Evolutionary conservation across 1,284 basidiomycete species (phyloP), one percentile per base, ranked within the genome.

Genomic region (Rhodotorula sp.): DNA sequence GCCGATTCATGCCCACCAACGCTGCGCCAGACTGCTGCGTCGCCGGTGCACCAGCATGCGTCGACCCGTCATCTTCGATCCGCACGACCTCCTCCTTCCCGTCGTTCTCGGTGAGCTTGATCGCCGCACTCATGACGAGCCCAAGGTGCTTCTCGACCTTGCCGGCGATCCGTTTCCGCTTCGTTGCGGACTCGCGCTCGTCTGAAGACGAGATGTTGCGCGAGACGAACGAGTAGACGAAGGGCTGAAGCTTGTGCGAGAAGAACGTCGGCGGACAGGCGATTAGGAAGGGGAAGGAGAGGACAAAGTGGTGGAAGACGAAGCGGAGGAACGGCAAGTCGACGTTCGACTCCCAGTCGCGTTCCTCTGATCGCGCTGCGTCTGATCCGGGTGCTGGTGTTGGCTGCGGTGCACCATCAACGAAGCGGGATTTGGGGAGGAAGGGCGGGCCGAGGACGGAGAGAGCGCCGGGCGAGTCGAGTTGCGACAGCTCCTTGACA

Each of bases 221-320:
- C 1, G 89, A 84, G 20, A 96, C 83, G 74, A 93, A 85, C 46
- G 89, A 90, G 30, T 87, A 87, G 65, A 93, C 84, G 80, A 96
- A 96, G 0, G 94, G 93, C 81, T 96, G 94, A 1, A 97, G 85
- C 80, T 97, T 97, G 72, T 88, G 87, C 1, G 89, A 87, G 82
- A 94, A 97, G 81, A 97, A 96, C 74, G 90, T 86, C 74, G 88
- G 86, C 1, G 92, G 92, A 0, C 92, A 92, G 31, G 69, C 59
- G 57, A 87, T 86, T 78, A 97, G 87, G 83, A 97, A 95, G 18
- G 94, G 94, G 79, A 97, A 97, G 0, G 92, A 90, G 22, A 96
- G 84, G 69, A 96, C 84, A 79, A 92, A 96, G 78, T 93, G 90
- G 66, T 89, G 87, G 79, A 96, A 94, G 77, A 94, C 85, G 82